phyloP scores from a whole-genome alignment of 1,139 yeast genomes.

The Wickerhamiella pararugosa region DNA sequence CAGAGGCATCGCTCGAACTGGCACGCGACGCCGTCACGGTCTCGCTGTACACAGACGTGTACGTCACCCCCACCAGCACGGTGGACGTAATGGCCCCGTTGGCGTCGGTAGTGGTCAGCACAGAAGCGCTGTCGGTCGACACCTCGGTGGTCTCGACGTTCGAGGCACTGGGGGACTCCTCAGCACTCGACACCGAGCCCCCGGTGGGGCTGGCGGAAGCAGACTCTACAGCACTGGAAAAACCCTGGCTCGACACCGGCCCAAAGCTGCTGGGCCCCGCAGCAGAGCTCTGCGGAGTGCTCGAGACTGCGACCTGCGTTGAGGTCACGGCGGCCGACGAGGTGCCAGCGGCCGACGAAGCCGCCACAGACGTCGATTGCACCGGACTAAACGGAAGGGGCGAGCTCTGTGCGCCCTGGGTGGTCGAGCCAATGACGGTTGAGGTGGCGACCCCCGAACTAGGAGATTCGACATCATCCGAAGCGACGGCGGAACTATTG shows the following conservation, averaged over 20 bases:
- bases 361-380: too few relatives aligned
- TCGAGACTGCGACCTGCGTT: too few relatives aligned
- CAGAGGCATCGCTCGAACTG: not conserved
- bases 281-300: not conserved
- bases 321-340: too few relatives aligned
- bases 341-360: too few relatives aligned
- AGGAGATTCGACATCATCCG: too few relatives aligned
- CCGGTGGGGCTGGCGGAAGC: not conserved
- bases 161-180: not conserved
- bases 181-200: not conserved
- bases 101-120: not conserved
- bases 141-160: not conserved
- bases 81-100: constrained; percentile 2
- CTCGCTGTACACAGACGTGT: constrained; percentile 11
- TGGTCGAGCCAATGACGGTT: too few relatives aligned
- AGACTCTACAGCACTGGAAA: not conserved
- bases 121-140: not conserved
- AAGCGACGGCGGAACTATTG: too few relatives aligned
- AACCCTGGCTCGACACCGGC: too few relatives aligned
- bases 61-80: constrained; percentile 8
- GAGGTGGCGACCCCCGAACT: too few relatives aligned
- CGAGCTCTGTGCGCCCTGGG: too few relatives aligned
- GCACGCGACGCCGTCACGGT: constrained; percentile 8
- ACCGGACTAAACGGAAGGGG: too few relatives aligned
- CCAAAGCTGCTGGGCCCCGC: not conserved